Evolutionary conservation across 495 filamentous ascomycete genomes (phyloP), one percentile per base, ranked within the genome.

Genomic region (Corynascus novoguineensis): DNA sequence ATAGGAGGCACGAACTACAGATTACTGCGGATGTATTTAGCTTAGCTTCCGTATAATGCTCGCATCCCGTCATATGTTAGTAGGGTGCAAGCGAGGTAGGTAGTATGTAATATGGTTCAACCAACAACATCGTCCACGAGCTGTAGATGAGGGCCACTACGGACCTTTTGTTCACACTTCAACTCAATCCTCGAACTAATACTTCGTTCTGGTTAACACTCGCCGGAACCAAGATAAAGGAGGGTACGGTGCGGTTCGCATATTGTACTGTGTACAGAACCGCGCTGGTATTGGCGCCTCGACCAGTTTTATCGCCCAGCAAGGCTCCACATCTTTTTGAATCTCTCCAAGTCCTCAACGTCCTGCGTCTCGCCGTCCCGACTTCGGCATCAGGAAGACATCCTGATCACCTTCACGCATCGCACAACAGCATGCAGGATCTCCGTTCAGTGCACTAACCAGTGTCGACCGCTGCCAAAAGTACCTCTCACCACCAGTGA

Each of bases 401-500:
- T 2, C 37, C 37, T 17, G 12, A 42, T 53, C 58, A 48, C 46
- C 24, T 17, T 17, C 37, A 31, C 25, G 9, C 47, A 50, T 32
- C 24, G 42, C 53, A 40, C 37, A 53, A 50, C 49, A 53, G 29
- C 25, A 60, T 49, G 57, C 44, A 47, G 37, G 27, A 32, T 25
- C 11, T 48, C 29, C 29, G 21, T 35, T 21, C 28, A 51, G 35
- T 46, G 50, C 47, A 52, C 61, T 61, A 63, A 61, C 56, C 21
- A 57, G 47, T 71, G 63, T 62, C 63, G 60, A 65, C 66, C 63
- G 58, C 60, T 48, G 14, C 44, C 57, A 60, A 61, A 69, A 77
- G 83, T 87, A 86, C 78, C 73, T 75, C 73, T 80, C 78, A 84
- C 79, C 80, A 80, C 79, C 78, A 74, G 75, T 81, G 77, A 76